Conservation (phyloP, 768 basidiomycete species). For the Mycena indigotica region DNA sequence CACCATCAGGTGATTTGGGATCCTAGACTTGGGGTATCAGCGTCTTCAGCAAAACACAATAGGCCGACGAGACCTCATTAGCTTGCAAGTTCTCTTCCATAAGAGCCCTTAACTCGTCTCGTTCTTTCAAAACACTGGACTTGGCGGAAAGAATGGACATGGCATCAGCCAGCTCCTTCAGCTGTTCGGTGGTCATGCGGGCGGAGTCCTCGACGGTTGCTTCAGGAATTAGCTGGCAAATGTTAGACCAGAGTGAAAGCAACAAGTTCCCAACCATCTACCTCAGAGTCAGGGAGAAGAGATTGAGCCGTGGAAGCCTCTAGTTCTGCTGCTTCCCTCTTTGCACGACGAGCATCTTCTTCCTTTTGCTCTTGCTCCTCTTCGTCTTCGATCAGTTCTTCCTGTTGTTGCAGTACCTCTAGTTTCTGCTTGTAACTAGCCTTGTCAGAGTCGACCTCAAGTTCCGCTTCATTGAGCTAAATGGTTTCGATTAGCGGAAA, state of each 20-base stretch:
- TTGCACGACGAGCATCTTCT: constrained; percentile 85
- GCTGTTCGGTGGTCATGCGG: constrained; percentile 96
- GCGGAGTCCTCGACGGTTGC: constrained; percentile 65
- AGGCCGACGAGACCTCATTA: constrained; percentile 63
- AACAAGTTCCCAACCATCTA: constrained; percentile 26
- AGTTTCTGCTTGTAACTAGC: constrained; percentile 98
- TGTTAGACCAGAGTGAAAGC: not conserved
- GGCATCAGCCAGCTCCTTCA: constrained; percentile 92
- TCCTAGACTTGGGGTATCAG: constrained; percentile 44
- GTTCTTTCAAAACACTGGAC: constrained; percentile 94
- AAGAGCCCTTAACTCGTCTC: constrained; percentile 85
- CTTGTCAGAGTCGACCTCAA: constrained; percentile 91
- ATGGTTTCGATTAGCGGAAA: constrained; percentile 9
- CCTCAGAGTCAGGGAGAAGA: constrained; percentile 88
- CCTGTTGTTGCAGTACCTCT: constrained; percentile 96
- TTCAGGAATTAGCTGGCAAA: constrained; percentile 62
- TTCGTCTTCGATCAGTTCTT: constrained; percentile 99
- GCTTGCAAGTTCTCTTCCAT: constrained; percentile 93
- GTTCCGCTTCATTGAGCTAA: constrained; percentile 94
- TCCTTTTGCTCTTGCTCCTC: constrained; percentile 97
- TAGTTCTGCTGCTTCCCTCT: constrained; percentile 76
- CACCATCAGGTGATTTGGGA: constrained; percentile 78
- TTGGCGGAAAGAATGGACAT: constrained; percentile 89
- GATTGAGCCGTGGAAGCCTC: constrained; percentile 80
- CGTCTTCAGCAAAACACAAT: constrained; percentile 6